Evolutionary conservation across 805 yeast species (phyloP).

Genomic region (Candida sanyiensis): DNA sequence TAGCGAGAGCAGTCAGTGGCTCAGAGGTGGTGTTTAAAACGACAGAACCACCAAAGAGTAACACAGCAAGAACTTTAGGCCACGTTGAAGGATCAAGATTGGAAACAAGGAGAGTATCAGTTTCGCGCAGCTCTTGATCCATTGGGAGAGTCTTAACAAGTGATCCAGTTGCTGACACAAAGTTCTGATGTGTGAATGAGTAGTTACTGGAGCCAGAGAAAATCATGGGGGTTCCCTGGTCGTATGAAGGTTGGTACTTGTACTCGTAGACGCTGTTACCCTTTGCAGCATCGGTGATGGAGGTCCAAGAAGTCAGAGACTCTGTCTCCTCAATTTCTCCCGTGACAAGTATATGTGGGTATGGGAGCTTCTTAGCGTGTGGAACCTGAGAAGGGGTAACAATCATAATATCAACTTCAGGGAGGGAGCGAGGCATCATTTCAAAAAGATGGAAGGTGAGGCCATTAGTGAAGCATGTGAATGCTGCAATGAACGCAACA

Average conservation of each 20-base stretch:
- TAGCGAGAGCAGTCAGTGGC: conserved; percentile 11
- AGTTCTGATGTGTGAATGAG: conserved; percentile 44
- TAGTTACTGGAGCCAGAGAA: conserved; percentile 29
- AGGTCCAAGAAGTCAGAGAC: conserved; percentile 25
- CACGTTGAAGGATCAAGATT: conserved; percentile 35
- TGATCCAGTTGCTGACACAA: conserved; percentile 50
- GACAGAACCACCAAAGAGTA: conserved; percentile 31
- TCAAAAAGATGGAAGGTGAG: conserved; percentile 37
- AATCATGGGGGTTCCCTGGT: conserved; percentile 29
- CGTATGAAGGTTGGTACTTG: conserved; percentile 27
- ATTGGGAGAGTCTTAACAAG: conserved; percentile 33
- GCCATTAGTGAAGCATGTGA: conserved; percentile 41
- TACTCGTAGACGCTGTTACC: conserved; percentile 18
- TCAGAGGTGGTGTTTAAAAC: conserved; percentile 24
- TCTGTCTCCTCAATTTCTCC: conserved; percentile 8
- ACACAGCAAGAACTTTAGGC: conserved; percentile 32
- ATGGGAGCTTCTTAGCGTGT: conserved; percentile 25
- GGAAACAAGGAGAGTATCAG: conserved; percentile 30
- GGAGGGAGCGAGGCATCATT: conserved; percentile 25
- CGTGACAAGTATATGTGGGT: conserved; percentile 29
- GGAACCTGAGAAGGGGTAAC: conserved; percentile 24
- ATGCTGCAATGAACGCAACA: conserved; percentile 33
- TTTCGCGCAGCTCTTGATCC: conserved; percentile 30
- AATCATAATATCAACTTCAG: conserved; percentile 28
- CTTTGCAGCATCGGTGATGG: conserved; percentile 12